These are phyloP conservation scores for Neurospora sp. DNA, from an alignment of 495 filamentous ascomycete species.

Conservation along the genomic window DNA sequence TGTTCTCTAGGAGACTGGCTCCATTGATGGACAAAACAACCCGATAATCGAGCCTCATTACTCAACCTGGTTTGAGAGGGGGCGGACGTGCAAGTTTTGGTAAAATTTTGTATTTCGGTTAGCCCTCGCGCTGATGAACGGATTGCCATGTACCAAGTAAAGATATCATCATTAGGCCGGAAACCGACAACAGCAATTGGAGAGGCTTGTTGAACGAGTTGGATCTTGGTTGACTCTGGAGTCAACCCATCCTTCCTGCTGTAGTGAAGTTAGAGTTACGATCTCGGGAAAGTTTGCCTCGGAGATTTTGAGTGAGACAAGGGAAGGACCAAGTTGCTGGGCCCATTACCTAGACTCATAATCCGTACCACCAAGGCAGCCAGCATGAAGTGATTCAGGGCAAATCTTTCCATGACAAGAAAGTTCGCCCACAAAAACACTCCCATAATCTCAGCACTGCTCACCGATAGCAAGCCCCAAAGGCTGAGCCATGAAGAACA, in stretches of 20 bases:
- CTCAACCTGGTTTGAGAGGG: too few species aligned
- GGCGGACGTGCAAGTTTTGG: neutral
- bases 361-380: neutral
- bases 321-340: neutral
- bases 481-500: neutral
- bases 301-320: neutral
- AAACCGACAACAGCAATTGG: neutral
- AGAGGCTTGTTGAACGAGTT: neutral
- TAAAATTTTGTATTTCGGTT: neutral
- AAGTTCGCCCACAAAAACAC: neutral
- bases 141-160: neutral
- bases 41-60: neutral
- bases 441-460: neutral
- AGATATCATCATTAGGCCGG: neutral
- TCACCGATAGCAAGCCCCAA: neutral
- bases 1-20: neutral
- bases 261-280: neutral
- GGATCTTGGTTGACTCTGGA: neutral
- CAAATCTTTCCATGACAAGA: neutral
- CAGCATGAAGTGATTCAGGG: neutral
- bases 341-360: neutral
- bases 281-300: neutral
- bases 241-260: neutral
- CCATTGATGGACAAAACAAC: neutral
- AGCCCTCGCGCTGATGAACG: neutral